Base-by-base conservation (phyloP, 176 grass and related monocot genomes). In the Poa annua region DNA sequence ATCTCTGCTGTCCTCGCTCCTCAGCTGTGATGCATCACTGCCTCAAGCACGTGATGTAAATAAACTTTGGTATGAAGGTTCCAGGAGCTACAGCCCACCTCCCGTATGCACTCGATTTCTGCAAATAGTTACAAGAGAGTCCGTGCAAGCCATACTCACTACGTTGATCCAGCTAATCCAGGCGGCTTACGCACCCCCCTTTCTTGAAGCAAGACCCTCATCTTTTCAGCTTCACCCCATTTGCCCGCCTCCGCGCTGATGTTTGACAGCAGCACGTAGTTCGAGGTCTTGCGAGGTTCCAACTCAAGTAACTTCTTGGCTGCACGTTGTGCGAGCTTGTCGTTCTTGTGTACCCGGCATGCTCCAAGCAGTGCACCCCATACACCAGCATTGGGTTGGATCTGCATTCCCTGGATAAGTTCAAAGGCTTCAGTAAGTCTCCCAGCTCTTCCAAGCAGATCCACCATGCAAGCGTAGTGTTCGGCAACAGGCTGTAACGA, bases 321-420 rank as follows among this genome's bases (percentile, higher is more conserved):
- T 12, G 83, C 88, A 38, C 86, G 42, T 20, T 3, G 42, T 35
- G 88, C 88, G 6, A 94, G 76, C 51, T 88, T 80, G 5, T 88
- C 56, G 45, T 94, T 88, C 83, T 91, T 94, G 67, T 94, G 66
- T 25, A 94, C 34, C 3, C 51, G 71, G 65, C 83, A 94, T 61
- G 92, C 86, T 56, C 80, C 83, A 74, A 94, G 92, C 76, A 94
- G 81, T 48, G 92, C 86, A 35, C 92, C 88, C 92, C 88, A 94
- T 29, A 90, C 36, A 1, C 92, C 80, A 33, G 83, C 80, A 68
- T 77, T 88, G 70, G 83, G 75, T 68, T 86, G 42, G 32, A 86
- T 74, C 48, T 76, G 80, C 92, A 94, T 94, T 55, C 76, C 86
- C 72, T 88, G 63, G 8, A 86, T 72, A 76, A 93, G 83, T 68